Evolutionary conservation across 345 rosid genomes (phyloP).

Genomic region (Melaleuca alternifolia): DNA sequence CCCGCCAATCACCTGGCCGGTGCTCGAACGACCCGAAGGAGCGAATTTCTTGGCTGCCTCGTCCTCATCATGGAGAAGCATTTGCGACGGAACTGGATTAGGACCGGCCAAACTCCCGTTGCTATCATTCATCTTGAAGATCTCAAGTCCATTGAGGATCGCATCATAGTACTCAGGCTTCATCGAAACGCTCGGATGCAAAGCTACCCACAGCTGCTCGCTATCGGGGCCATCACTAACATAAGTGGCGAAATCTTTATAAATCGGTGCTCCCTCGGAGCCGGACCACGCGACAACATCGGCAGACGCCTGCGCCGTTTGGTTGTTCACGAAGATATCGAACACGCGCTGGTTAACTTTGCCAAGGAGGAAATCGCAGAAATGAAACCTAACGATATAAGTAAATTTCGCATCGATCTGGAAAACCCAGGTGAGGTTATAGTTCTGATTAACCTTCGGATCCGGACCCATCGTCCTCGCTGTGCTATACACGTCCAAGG

Average conservation of each 20-base stretch:
- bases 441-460: constrained; percentile 14
- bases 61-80: constrained; percentile 19
- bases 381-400: constrained; percentile 45
- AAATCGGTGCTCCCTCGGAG: constrained; percentile 21
- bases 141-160: constrained; percentile 43
- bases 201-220: constrained; percentile 23
- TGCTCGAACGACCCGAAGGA: neutral
- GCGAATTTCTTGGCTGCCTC: neutral
- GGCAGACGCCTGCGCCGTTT: constrained; percentile 27
- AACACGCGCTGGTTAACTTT: constrained; percentile 37
- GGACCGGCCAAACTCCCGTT: constrained; percentile 34
- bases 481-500: constrained; percentile 25
- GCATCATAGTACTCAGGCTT: constrained; percentile 32
- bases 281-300: constrained; percentile 45
- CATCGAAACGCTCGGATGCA: constrained; percentile 25
- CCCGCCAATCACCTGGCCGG: constrained; percentile 11
- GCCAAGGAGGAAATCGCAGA: constrained; percentile 31
- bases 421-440: constrained; percentile 53
- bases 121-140: constrained; percentile 39
- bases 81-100: constrained; percentile 31
- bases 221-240: constrained; percentile 11
- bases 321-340: constrained; percentile 38
- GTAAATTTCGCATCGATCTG: constrained; percentile 43
- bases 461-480: constrained; percentile 42
- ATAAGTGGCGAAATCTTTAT: constrained; percentile 36